These are phyloP conservation scores for Verticillium isaacii DNA, from an alignment of 2,329 filamentous ascomycete species.

Conservation along the genomic window DNA sequence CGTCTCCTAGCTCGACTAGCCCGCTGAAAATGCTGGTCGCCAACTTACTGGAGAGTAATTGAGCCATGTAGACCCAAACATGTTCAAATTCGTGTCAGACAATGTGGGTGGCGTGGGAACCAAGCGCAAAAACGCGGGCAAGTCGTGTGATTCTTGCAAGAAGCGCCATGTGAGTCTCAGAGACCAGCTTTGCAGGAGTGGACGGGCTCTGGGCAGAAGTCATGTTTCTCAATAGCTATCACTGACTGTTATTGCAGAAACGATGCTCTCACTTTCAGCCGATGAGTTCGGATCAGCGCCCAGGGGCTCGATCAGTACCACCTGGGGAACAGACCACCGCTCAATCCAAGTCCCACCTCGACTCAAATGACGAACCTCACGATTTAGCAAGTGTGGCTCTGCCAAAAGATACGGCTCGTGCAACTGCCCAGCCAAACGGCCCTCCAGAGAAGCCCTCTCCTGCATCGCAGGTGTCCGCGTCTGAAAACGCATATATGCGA, in stretches of 20 bases:
- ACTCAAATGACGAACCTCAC: not conserved
- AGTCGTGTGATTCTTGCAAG: slow-evolving; percentile 10
- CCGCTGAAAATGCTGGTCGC: not conserved
- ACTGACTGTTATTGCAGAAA: not conserved
- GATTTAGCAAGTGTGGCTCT: not conserved
- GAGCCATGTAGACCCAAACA: not conserved
- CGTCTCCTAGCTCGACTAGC: too few species aligned
- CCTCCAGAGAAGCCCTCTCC: not conserved
- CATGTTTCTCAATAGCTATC: not conserved
- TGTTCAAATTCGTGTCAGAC: slow-evolving; percentile 21
- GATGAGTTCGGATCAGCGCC: not conserved
- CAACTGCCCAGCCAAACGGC: too few species aligned
- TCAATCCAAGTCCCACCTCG: not conserved
- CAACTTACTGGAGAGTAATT: not conserved
- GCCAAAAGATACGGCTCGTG: not conserved
- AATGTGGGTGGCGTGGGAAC: slow-evolving; percentile 21
- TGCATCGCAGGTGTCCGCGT: not conserved
- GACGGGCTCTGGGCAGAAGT: not conserved
- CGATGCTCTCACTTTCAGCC: not conserved
- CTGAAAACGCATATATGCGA: slow-evolving; percentile 13
- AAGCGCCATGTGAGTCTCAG: slow-evolving; percentile 11
- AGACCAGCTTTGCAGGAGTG: not conserved
- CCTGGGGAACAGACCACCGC: too few species aligned
- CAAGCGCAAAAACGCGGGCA: slow-evolving; percentile 12
- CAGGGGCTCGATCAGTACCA: not conserved